Conservation (phyloP, 768 basidiomycete species). For the Pisolithus tinctorius region DNA sequence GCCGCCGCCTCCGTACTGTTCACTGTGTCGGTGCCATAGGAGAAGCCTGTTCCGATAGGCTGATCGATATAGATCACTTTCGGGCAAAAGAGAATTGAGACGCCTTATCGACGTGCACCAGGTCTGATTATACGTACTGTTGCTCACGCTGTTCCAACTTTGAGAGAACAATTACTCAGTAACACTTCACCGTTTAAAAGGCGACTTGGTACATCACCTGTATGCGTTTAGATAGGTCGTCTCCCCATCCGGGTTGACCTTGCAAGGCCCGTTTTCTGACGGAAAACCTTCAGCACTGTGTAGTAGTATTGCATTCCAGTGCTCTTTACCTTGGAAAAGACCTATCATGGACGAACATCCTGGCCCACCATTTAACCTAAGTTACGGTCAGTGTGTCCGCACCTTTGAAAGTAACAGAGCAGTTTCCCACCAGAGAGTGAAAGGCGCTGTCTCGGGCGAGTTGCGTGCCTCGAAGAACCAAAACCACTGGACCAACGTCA, state of each 20-base stretch:
- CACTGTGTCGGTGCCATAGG: conserved; percentile 49
- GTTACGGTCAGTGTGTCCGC: conserved; percentile 1
- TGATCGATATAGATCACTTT: conserved; percentile 68
- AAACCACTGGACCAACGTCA: conserved; percentile 44
- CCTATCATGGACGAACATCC: conserved; percentile 62
- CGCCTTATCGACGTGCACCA: no score
- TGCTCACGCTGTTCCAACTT: conserved; percentile 66
- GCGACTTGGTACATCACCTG: conserved; percentile 31
- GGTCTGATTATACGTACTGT: conserved; percentile 35
- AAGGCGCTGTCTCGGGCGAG: conserved; percentile 53
- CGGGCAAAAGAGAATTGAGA: neutral
- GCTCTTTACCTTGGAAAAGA: conserved; percentile 47
- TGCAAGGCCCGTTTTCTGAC: conserved; percentile 58
- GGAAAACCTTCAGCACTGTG: neutral
- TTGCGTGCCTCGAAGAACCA: conserved; percentile 68
- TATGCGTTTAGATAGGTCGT: conserved; percentile 54
- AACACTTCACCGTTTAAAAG: neutral
- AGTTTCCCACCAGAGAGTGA: conserved; percentile 50
- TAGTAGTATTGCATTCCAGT: neutral
- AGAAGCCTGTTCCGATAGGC: conserved; percentile 62
- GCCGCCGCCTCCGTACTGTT: conserved; percentile 48
- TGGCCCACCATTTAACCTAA: conserved; percentile 54
- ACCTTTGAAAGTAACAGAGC: neutral
- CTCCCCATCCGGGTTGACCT: conserved; percentile 46
- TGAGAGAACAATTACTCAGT: neutral